Percentiles rank a stretch among this genome's conserved stretches.
These are phyloP conservation scores for Fistulinella prunicolor DNA, from an alignment of 768 basidiomycete species.

Conservation along the genomic window DNA sequence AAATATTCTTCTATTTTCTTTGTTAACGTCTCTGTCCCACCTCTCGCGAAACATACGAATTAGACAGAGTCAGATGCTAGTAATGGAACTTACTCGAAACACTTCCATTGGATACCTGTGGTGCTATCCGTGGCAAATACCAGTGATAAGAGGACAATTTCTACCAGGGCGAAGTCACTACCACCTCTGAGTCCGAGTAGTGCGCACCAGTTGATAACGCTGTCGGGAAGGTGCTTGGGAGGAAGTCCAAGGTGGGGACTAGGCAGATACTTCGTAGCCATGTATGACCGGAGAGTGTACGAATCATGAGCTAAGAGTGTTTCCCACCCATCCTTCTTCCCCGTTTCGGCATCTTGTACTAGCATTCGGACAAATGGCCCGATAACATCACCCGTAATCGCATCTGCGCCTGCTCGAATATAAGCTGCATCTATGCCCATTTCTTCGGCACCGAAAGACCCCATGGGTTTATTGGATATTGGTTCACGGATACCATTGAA, in stretches of 20 bases:
- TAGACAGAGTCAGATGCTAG: too few species aligned
- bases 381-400: slow-evolving; percentile 15
- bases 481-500: too few species aligned
- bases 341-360: slow-evolving; percentile 15
- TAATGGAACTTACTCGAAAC: slow-evolving; percentile 27
- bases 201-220: slow-evolving; percentile 31
- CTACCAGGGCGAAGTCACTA: slow-evolving; percentile 14
- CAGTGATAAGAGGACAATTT: slow-evolving; percentile 29
- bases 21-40: too few species aligned
- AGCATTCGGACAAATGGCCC: slow-evolving; percentile 22
- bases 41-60: too few species aligned
- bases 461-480: slow-evolving; percentile 6
- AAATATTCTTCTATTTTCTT: too few species aligned
- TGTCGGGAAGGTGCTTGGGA: slow-evolving; percentile 11
- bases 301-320: slow-evolving; percentile 26
- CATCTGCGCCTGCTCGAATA: slow-evolving; percentile 16
- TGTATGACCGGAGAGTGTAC: slow-evolving; percentile 29
- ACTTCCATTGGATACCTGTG: slow-evolving; percentile 23
- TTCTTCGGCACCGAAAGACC: slow-evolving; percentile 1
- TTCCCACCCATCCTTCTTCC: slow-evolving; percentile 22
- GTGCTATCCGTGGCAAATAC: slow-evolving; percentile 19
- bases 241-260: slow-evolving; percentile 20
- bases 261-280: slow-evolving; percentile 23
- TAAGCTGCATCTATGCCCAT: slow-evolving; percentile 8
- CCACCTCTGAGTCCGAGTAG: too few species aligned